phyloP scores from a whole-genome alignment of 441 rosid genomes.

The Theobroma grandiflorum region DNA sequence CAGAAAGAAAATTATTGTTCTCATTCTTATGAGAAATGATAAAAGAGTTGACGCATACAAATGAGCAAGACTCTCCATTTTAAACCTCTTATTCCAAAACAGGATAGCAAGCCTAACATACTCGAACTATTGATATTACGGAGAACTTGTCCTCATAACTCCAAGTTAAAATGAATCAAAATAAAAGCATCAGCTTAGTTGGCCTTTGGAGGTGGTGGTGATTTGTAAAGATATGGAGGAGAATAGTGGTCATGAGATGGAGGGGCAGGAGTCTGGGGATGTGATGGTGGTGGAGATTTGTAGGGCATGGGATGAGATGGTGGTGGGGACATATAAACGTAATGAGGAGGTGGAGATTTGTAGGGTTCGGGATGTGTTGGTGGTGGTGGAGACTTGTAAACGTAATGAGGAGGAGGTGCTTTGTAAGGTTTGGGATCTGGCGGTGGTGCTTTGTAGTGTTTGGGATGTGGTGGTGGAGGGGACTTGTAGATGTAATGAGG shows the following conservation, averaged over 20 bases:
- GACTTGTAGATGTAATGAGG: neutral
- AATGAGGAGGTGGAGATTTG: neutral
- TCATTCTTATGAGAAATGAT: neutral
- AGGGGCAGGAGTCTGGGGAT: neutral
- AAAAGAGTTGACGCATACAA: neutral
- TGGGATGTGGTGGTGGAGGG: neutral
- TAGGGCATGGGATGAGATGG: slow-evolving; percentile 7
- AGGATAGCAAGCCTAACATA: neutral
- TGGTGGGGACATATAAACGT: slow-evolving; percentile 20
- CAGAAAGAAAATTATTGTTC: neutral
- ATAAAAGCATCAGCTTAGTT: neutral
- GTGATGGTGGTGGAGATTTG: slow-evolving; percentile 12
- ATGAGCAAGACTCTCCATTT: neutral
- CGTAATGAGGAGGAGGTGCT: neutral
- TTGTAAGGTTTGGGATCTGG: neutral
- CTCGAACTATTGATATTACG: neutral
- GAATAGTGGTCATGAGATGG: neutral
- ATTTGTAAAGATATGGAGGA: neutral
- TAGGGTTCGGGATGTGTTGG: neutral
- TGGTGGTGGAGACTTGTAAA: slow-evolving; percentile 24
- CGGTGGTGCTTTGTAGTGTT: neutral
- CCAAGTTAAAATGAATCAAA: neutral
- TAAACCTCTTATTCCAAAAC: slow-evolving; percentile 6
- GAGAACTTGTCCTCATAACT: neutral
- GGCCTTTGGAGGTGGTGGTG: slow-evolving; percentile 20